A percentile compares a stretch with the other conserved stretches of the same genome.
Conservation (phyloP, 495 filamentous ascomycete genomes). For the Talaromyces nanjingensis region DNA sequence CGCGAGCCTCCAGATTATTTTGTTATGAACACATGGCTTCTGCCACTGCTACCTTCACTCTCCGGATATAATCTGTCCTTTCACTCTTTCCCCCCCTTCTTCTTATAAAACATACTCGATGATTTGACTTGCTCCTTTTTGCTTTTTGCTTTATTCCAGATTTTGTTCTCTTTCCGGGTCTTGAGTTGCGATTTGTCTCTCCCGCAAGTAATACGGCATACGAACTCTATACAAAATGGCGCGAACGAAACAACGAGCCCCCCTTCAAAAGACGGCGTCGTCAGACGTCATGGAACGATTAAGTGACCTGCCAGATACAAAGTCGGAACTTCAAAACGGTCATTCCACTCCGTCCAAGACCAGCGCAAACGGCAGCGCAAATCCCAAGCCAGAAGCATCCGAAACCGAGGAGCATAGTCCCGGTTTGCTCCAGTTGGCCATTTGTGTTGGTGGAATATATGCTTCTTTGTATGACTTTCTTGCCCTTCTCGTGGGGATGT, state of each 20-base stretch:
- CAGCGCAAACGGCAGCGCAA: conserved; percentile 32
- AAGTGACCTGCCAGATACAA: conserved; percentile 19
- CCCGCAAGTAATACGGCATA: not conserved
- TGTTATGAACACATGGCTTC: conserved; percentile 22
- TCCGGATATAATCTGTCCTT: not conserved
- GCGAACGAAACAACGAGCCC: conserved; percentile 61
- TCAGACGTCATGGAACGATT: conserved; percentile 49
- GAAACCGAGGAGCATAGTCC: conserved; percentile 35
- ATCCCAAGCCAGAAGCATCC: conserved; percentile 21
- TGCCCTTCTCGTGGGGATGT: not conserved
- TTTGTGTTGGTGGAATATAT: conserved; percentile 92
- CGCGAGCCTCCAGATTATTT: not conserved
- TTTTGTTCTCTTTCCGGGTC: too few relatives aligned
- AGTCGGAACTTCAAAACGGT: conserved; percentile 23
- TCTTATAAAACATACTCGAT: not conserved
- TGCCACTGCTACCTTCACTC: conserved; percentile 2
- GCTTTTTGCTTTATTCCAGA: not conserved
- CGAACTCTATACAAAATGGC: conserved; percentile 46
- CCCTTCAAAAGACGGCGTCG: conserved; percentile 58
- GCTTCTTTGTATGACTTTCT: conserved; percentile 71
- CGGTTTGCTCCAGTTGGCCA: conserved; percentile 62
- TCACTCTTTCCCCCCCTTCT: not conserved
- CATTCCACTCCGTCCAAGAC: conserved; percentile 10
- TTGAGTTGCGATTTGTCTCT: not conserved
- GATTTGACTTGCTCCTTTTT: not conserved